Evolutionary conservation across 2,329 filamentous ascomycete species (phyloP).

Genomic region (Fusarium pseudonygamai): DNA sequence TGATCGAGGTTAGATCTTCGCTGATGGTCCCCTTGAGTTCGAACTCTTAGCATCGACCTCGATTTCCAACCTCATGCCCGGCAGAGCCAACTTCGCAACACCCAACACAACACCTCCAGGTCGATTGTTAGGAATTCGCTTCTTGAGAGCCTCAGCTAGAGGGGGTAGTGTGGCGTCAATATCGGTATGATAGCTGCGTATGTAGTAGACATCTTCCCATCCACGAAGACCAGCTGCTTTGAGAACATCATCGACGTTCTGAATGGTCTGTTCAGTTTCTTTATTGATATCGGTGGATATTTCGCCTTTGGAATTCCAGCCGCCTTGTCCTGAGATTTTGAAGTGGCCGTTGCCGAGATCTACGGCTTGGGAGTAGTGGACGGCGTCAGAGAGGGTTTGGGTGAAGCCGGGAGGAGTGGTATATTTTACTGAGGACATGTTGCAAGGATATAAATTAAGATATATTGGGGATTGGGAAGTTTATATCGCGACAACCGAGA

Average conservation of each 20-base stretch:
- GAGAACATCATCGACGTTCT: conserved; percentile 40
- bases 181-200: conserved; percentile 39
- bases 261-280: conserved; percentile 30
- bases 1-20: background rate
- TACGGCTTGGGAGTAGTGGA: conserved; percentile 41
- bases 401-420: conserved; percentile 6
- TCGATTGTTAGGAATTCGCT: conserved; percentile 19
- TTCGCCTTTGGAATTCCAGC: conserved; percentile 29
- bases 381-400: conserved; percentile 1
- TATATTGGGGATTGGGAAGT: background rate
- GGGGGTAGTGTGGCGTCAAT: conserved; percentile 25
- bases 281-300: conserved; percentile 19
- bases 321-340: conserved; percentile 41
- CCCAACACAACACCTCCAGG: conserved; percentile 16
- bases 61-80: conserved; percentile 35
- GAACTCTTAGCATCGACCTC: conserved; percentile 32
- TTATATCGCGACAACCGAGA: too few relatives aligned
- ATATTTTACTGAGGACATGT: conserved; percentile 18
- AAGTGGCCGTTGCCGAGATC: conserved; percentile 36
- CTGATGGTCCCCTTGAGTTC: background rate
- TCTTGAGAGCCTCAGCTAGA: conserved; percentile 14
- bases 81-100: conserved; percentile 26
- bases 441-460: background rate
- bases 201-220: conserved; percentile 43
- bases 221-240: conserved; percentile 35